These are phyloP conservation scores for Candida pseudofarinosa DNA, from an alignment of 805 yeast genomes.

Conservation along the genomic window DNA sequence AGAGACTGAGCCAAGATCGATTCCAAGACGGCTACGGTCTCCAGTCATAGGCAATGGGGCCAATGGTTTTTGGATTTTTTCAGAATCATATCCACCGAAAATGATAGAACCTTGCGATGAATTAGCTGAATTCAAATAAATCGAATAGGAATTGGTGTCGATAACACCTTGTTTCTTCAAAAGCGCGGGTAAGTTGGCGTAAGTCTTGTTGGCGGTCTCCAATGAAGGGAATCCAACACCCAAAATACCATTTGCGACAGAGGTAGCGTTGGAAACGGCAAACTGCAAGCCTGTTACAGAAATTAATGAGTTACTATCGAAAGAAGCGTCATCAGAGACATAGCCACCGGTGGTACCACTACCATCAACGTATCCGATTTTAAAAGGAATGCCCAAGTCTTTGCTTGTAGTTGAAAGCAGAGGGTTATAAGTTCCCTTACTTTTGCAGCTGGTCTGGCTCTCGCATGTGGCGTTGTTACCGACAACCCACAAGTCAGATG, in stretches of 20 bases:
- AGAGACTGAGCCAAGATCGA: neutral
- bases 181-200: conserved; percentile 25
- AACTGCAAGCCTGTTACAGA: conserved; percentile 13
- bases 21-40: neutral
- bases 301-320: conserved; percentile 7
- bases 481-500: conserved; percentile 27
- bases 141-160: conserved; percentile 21
- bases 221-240: conserved; percentile 13
- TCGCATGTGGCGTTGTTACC: conserved; percentile 8
- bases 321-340: conserved; percentile 11
- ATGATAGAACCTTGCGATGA: conserved; percentile 7
- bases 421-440: neutral
- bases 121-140: conserved; percentile 12
- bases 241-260: conserved; percentile 11
- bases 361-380: conserved; percentile 9
- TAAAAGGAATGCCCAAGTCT: conserved; percentile 3
- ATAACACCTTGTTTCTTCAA: conserved; percentile 20
- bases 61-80: conserved; percentile 8
- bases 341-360: conserved; percentile 11
- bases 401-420: neutral
- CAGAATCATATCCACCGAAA: conserved; percentile 11
- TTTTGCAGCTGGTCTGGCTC: neutral
- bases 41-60: neutral
- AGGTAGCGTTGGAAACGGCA: conserved; percentile 13
- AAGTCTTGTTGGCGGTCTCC: conserved; percentile 10